phyloP scores from a whole-genome alignment of 2,329 filamentous ascomycete genomes.

The Fusarium hainanense region DNA sequence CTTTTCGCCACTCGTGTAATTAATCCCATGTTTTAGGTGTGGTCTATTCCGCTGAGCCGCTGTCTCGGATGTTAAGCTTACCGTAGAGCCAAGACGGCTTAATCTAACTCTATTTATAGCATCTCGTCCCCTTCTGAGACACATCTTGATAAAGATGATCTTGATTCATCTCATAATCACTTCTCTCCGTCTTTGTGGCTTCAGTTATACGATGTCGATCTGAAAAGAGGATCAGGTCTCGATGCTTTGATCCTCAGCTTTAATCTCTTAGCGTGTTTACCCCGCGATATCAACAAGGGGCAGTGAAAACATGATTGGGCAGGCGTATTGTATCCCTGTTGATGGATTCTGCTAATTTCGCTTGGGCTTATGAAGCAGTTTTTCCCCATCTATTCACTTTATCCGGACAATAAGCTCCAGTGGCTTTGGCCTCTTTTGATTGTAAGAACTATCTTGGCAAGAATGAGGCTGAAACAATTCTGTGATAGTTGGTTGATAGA shows the following conservation, averaged over 20 bases:
- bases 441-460: background rate
- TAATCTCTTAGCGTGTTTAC: slow-evolving; percentile 8
- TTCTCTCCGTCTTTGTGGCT: background rate
- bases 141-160: background rate
- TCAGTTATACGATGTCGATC: background rate
- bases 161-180: background rate
- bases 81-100: background rate
- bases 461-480: background rate
- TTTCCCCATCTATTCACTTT: background rate
- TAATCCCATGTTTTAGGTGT: background rate
- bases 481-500: background rate
- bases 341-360: slow-evolving; percentile 13
- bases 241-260: background rate
- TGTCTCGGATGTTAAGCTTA: background rate
- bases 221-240: background rate
- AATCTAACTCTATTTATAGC: background rate
- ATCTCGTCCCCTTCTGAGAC: background rate
- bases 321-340: background rate
- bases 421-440: background rate
- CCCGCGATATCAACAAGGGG: slow-evolving; percentile 17
- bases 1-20: slow-evolving; percentile 11
- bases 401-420: background rate
- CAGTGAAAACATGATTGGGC: background rate
- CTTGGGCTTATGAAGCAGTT: background rate
- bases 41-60: background rate